phyloP scores from a whole-genome alignment of 352 stramenopile genomes.

The Elongisporangium prolatum region DNA sequence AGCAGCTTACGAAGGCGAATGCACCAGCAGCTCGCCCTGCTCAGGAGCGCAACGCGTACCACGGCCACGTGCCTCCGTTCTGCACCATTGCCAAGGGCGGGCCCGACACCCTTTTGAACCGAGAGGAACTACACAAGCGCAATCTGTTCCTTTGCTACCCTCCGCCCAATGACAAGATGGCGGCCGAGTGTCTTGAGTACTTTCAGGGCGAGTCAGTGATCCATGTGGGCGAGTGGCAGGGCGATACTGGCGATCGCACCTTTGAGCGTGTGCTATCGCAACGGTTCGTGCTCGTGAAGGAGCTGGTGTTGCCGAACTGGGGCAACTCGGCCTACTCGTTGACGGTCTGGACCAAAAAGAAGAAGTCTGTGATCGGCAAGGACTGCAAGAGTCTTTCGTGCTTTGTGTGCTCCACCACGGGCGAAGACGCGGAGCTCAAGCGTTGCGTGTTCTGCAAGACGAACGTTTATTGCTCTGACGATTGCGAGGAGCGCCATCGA shows the following conservation, averaged over 20 bases:
- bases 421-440: conserved; percentile 34
- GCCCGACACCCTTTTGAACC: conserved; percentile 41
- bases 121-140: conserved; percentile 26
- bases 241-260: conserved; percentile 58
- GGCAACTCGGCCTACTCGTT: conserved; percentile 72
- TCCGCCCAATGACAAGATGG: conserved; percentile 60
- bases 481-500: conserved; percentile 34
- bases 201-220: conserved; percentile 66
- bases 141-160: conserved; percentile 74
- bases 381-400: conserved; percentile 19
- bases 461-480: conserved; percentile 67
- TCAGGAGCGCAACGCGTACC: conserved; percentile 41
- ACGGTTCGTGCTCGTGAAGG: conserved; percentile 45
- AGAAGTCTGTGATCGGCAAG: not conserved
- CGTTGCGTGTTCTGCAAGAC: conserved; percentile 78
- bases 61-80: conserved; percentile 64
- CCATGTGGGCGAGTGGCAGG: conserved; percentile 78
- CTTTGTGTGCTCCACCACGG: conserved; percentile 42
- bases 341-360: conserved; percentile 63
- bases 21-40: conserved; percentile 8
- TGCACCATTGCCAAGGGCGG: conserved; percentile 48
- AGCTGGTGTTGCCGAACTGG: conserved; percentile 71
- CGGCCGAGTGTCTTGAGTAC: conserved; percentile 39
- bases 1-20: not conserved
- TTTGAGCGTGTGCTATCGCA: conserved; percentile 60